Evolutionary conservation across 345 rosid species (phyloP).

Genomic region (Turnera subulata): DNA sequence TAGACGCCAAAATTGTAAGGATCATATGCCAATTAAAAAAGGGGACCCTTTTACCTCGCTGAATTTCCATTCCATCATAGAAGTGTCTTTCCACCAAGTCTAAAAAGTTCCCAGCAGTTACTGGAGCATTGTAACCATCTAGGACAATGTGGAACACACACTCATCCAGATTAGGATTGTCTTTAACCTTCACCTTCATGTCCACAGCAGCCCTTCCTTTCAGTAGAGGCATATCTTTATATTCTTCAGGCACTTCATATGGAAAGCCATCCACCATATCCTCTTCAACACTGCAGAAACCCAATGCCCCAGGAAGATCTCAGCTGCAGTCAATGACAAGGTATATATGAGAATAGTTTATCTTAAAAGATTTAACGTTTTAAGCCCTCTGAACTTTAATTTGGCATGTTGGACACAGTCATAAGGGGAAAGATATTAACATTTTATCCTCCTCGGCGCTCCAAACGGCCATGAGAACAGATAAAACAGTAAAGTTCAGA

Average conservation of each 20-base stretch:
- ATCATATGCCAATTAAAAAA: no score
- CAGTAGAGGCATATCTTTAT: slow-evolving; percentile 73
- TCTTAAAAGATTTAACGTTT: slow-evolving; percentile 29
- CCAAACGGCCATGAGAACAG: background rate
- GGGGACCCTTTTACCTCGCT: slow-evolving; percentile 62
- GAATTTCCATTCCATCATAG: slow-evolving; percentile 98
- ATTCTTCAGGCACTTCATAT: slow-evolving; percentile 85
- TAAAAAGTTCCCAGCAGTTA: slow-evolving; percentile 88
- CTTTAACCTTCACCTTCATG: slow-evolving; percentile 98
- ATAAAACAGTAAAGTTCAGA: no score
- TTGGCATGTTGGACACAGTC: slow-evolving; percentile 10
- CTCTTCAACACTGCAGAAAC: slow-evolving; percentile 99
- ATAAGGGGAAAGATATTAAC: background rate
- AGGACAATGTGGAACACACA: slow-evolving; percentile 85
- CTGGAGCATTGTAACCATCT: slow-evolving; percentile 96
- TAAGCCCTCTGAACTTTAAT: slow-evolving; percentile 14
- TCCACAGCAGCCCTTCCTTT: slow-evolving; percentile 95
- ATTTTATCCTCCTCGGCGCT: background rate
- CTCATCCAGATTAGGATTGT: slow-evolving; percentile 83
- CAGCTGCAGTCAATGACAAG: slow-evolving; percentile 99
- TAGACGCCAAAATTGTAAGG: no score
- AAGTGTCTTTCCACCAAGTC: slow-evolving; percentile 90
- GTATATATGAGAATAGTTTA: slow-evolving; percentile 61
- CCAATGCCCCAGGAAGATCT: slow-evolving; percentile 99
- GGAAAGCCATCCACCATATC: slow-evolving; percentile 98